phyloP scores from a whole-genome alignment of 176 grass and related monocot species.

The Bolboschoenus planiculmis region DNA sequence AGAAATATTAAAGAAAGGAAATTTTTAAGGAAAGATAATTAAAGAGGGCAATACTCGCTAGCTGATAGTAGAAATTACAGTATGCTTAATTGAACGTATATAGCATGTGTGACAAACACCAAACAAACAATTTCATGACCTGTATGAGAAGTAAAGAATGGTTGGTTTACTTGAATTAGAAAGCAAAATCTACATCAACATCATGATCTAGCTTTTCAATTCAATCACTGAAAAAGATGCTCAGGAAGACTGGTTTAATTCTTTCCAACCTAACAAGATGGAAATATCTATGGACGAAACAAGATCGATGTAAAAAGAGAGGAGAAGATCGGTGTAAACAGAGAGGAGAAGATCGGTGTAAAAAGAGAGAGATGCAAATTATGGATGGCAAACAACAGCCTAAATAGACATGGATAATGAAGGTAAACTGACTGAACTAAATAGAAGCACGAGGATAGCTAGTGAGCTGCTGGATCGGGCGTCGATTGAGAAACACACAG shows the following conservation, averaged over 20 bases:
- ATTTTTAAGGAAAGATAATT: not conserved
- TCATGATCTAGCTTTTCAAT: not conserved
- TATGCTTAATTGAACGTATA: constrained; percentile 12
- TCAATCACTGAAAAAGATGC: not conserved
- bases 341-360: not conserved
- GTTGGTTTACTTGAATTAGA: constrained; percentile 5
- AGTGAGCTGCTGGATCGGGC: not conserved
- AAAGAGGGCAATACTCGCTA: not conserved
- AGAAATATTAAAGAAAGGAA: not conserved
- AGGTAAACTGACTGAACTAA: not conserved
- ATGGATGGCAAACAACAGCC: not conserved
- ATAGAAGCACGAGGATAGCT: not conserved
- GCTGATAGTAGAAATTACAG: too few species aligned
- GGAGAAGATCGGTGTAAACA: not conserved
- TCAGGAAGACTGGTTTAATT: not conserved
- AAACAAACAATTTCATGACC: not conserved
- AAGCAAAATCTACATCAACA: constrained; percentile 7
- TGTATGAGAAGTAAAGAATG: not conserved
- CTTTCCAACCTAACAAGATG: not conserved
- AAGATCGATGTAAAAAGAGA: not conserved
- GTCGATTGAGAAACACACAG: not conserved
- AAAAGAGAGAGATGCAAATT: not conserved
- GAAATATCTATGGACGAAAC: not conserved
- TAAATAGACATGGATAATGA: not conserved
- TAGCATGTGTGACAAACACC: constrained; percentile 8